Percentiles rank a stretch among this genome's conserved stretches.
Conservation (phyloP, 2,329 filamentous ascomycete genomes). For the Cercospora nicotianae region DNA sequence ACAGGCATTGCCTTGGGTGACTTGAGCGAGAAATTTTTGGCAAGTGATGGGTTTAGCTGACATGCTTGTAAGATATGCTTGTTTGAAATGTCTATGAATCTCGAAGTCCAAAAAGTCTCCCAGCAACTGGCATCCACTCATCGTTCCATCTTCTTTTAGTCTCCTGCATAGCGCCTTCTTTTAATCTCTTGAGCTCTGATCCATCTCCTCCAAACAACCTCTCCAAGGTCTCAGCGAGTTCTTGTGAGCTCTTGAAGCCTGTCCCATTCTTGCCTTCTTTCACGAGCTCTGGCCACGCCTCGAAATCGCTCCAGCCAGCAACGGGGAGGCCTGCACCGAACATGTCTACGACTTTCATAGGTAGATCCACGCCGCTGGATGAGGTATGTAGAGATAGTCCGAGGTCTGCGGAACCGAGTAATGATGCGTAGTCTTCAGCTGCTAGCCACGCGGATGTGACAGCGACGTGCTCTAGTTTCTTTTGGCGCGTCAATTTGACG, state of each 20-base stretch:
- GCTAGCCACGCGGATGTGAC: constrained; percentile 84
- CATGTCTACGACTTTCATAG: constrained; percentile 99
- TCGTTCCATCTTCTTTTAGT: constrained; percentile 81
- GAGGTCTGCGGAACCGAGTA: constrained; percentile 82
- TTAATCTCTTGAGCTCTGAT: constrained; percentile 64
- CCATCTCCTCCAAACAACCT: constrained; percentile 61
- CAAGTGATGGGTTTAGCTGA: not conserved
- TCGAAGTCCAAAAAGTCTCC: constrained; percentile 58
- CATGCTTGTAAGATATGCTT: not conserved
- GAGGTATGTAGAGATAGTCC: constrained; percentile 91
- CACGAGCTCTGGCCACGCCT: constrained; percentile 89
- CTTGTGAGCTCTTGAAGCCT: constrained; percentile 72
- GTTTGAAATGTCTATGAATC: not conserved
- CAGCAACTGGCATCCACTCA: constrained; percentile 86
- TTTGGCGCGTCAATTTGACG: constrained; percentile 57
- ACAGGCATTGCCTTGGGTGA: too few species aligned
- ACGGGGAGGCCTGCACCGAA: constrained; percentile 93
- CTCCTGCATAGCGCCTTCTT: constrained; percentile 74
- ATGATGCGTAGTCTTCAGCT: constrained; percentile 76
- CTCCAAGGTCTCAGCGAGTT: constrained; percentile 63
- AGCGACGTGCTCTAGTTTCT: constrained; percentile 67
- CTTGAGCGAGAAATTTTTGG: too few species aligned
- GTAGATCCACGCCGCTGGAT: constrained; percentile 89
- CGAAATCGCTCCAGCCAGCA: constrained; percentile 78
- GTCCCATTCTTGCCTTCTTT: constrained; percentile 81